Base-by-base conservation (phyloP, 805 yeast species). In the Blastobotrys parvus region DNA sequence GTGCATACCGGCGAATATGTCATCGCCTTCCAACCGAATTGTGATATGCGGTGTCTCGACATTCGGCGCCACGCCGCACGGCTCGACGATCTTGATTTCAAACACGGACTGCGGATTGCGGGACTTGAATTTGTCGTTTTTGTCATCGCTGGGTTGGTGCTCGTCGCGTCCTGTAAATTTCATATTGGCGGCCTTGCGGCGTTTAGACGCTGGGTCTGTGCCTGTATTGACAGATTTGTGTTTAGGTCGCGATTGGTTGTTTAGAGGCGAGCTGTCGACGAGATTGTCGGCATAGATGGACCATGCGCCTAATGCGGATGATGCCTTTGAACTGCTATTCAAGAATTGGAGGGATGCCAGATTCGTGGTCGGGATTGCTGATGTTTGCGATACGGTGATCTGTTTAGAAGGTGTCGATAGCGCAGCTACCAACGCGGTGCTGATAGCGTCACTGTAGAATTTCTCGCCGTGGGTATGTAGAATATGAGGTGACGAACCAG, bases 1-100 rank as follows among this genome's bases (percentile, higher is more conserved):
- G 58, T 82, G 87, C 31, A 85, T 54, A 0, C 95, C 95, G 2
- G 77, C 94, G 68, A 79, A 85, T 0, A 86, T 72, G 56, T 85
- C 94, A 16, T 65, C 68, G 1, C 95, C 95, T 2, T 70, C 62
- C 3, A 85, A 59, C 45, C 70, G 52, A 3, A 65, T 52, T 5
- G 57, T 49, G 19, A 43, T 44, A 20, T 59, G 57, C 39, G 47
- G 31, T 3, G 37, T 10, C n/a, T n/a, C n/a, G n/a, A n/a, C n/a
- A 37, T 22, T 11, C 16, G 17, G 13, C 15, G 43, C 16, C 29
- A 5, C 15, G n/a, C 18, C 38, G 25, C 21, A 3, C 10, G 31
- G 27, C 18, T 27, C 34, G 15, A 23, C 20, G 13, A 39, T 18
- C 21, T 22, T 19, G 8, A 30, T 35, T 11, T 38, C 44, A 17